phyloP scores from a whole-genome alignment of 208 protist genomes.

The Porcisia hertigi region DNA sequence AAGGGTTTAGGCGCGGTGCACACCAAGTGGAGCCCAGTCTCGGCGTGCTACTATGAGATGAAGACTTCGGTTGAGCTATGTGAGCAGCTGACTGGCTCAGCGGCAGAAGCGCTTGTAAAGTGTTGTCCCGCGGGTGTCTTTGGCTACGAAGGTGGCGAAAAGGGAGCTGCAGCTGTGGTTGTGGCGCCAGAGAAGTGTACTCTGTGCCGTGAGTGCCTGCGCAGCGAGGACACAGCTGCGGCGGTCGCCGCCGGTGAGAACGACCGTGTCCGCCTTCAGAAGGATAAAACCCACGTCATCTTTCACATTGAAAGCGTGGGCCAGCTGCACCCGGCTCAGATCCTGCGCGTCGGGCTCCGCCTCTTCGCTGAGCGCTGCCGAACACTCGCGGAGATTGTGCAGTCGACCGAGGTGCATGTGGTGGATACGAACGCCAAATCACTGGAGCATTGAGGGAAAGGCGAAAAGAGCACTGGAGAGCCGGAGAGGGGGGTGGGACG shows the following conservation, averaged over 20 bases:
- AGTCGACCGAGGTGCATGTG: slow-evolving; percentile 62
- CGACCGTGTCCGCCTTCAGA: slow-evolving; percentile 66
- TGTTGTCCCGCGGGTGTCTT: slow-evolving; percentile 96
- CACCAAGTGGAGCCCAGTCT: slow-evolving; percentile 98
- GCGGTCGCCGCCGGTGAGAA: slow-evolving; percentile 14
- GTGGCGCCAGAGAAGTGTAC: slow-evolving; percentile 93
- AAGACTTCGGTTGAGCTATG: slow-evolving; percentile 92
- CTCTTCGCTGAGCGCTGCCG: slow-evolving; percentile 80
- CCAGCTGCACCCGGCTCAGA: slow-evolving; percentile 69
- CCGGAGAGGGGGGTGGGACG: not conserved
- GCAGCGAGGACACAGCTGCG: slow-evolving; percentile 48
- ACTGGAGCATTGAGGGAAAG: slow-evolving; percentile 19
- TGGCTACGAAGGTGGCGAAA: slow-evolving; percentile 72
- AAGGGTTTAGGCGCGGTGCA: slow-evolving; percentile 97
- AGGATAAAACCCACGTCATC: slow-evolving; percentile 83
- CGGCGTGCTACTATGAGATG: slow-evolving; percentile 96
- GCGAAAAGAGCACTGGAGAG: not conserved
- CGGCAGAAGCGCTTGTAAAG: slow-evolving; percentile 81
- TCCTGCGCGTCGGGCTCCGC: slow-evolving; percentile 70
- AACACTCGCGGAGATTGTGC: slow-evolving; percentile 67
- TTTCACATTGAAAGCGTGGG: slow-evolving; percentile 92
- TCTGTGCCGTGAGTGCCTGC: slow-evolving; percentile 97
- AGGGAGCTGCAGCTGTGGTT: slow-evolving; percentile 70
- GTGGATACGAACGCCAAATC: slow-evolving; percentile 28
- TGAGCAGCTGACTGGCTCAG: slow-evolving; percentile 62